These are phyloP conservation scores for Tulasnella sp. DNA, from an alignment of 768 basidiomycete species.

Conservation along the genomic window DNA sequence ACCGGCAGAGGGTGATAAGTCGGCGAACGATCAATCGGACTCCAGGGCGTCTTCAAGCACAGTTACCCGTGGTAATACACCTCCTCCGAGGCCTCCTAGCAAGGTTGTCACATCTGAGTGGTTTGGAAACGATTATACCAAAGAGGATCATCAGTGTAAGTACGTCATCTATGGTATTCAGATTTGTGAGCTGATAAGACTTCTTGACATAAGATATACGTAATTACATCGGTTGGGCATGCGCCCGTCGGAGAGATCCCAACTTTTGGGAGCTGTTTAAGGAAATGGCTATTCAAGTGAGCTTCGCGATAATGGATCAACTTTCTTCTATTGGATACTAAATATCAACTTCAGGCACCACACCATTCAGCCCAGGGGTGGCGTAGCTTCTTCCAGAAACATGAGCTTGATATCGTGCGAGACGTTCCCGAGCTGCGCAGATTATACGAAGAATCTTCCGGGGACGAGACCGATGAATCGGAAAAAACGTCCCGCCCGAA, in stretches of 20 bases:
- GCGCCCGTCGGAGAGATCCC: neutral
- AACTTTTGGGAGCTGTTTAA: constrained; percentile 9
- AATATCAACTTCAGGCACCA: neutral
- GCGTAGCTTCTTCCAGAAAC: constrained; percentile 8
- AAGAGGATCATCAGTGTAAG: constrained; percentile 12
- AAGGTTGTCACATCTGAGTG: neutral
- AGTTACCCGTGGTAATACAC: too few relatives aligned
- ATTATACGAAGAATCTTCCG: constrained; percentile 5
- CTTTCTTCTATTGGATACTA: neutral
- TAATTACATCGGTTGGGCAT: neutral
- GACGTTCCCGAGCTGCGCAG: neutral
- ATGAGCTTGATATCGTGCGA: neutral
- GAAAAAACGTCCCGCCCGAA: neutral
- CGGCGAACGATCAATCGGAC: too few relatives aligned
- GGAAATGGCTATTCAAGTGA: constrained; percentile 3
- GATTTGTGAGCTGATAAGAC: neutral
- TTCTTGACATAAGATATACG: neutral
- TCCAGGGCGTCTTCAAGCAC: too few relatives aligned
- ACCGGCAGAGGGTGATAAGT: too few relatives aligned
- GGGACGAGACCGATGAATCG: too few relatives aligned
- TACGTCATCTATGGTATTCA: neutral
- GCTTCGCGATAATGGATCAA: neutral
- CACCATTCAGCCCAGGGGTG: constrained; percentile 7
- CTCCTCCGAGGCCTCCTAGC: constrained; percentile 3
- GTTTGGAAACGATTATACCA: constrained; percentile 11